Conservation (phyloP, 2,329 filamentous ascomycete genomes). For the Geosmithia morbida region DNA sequence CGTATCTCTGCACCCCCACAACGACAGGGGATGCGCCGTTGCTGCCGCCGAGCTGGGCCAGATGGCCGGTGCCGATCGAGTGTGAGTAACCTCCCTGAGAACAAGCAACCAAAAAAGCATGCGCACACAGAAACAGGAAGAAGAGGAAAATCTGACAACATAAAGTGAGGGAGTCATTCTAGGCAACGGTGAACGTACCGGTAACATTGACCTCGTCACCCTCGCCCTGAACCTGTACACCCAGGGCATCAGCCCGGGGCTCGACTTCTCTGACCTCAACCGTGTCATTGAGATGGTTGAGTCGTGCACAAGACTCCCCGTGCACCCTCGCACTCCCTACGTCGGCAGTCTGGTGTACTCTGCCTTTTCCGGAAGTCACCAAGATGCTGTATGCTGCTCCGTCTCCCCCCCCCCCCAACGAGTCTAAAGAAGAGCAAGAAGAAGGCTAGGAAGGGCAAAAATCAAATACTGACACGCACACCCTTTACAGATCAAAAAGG, state of each 20-base stretch:
- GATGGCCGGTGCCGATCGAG: constrained; percentile 90
- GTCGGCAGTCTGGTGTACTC: constrained; percentile 84
- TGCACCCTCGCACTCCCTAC: constrained; percentile 82
- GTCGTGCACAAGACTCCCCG: constrained; percentile 84
- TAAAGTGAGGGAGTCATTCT: not conserved
- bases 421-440: constrained; percentile 55
- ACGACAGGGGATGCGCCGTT: constrained; percentile 80
- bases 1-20: constrained; percentile 86
- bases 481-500: constrained; percentile 65
- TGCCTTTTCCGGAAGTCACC: constrained; percentile 83
- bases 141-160: not conserved
- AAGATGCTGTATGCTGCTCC: constrained; percentile 47
- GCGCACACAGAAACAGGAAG: constrained; percentile 24
- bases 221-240: constrained; percentile 90
- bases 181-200: constrained; percentile 78
- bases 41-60: constrained; percentile 86
- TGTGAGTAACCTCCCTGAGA: constrained; percentile 71
- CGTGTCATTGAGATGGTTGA: constrained; percentile 81
- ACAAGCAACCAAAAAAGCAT: too few relatives aligned
- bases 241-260: constrained; percentile 68
- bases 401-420: constrained; percentile 27
- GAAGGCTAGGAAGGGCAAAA: too few relatives aligned
- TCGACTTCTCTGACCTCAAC: constrained; percentile 87
- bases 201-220: constrained; percentile 90
- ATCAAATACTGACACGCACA: too few relatives aligned